Percentiles rank a stretch among this genome's conserved stretches.
Conservation (phyloP, 495 filamentous ascomycete species). For the Penicillium silybi region DNA sequence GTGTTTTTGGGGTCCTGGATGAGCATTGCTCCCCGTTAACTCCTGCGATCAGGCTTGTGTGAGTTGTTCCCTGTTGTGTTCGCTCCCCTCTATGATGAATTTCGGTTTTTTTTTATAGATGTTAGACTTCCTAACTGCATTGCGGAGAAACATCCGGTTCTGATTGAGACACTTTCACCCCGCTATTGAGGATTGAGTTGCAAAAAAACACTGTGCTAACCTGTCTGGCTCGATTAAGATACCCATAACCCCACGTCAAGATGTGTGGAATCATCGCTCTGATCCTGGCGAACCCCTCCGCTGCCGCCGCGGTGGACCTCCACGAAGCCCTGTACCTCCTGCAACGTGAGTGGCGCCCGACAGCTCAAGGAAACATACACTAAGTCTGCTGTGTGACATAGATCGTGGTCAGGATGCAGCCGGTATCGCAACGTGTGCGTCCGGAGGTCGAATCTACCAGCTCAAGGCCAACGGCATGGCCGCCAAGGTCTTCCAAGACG, state of each 20-base stretch:
- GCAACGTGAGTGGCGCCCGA: constrained; percentile 50
- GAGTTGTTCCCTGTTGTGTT: neutral
- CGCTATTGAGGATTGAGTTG: constrained; percentile 8
- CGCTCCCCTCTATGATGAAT: constrained; percentile 38
- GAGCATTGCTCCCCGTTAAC: constrained; percentile 17
- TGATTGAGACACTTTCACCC: constrained; percentile 29
- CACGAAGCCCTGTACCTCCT: constrained; percentile 89
- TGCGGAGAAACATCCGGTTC: constrained; percentile 42
- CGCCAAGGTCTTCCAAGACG: constrained; percentile 78
- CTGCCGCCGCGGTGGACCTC: constrained; percentile 70
- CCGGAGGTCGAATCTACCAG: constrained; percentile 79
- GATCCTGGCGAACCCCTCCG: constrained; percentile 65
- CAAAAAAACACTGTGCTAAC: neutral
- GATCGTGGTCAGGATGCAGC: constrained; percentile 86
- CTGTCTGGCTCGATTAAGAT: constrained; percentile 11
- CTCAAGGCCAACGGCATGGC: constrained; percentile 93
- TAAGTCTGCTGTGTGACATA: constrained; percentile 21
- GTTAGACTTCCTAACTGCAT: constrained; percentile 47
- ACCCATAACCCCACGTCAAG: constrained; percentile 14
- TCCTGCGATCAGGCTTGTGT: constrained; percentile 16
- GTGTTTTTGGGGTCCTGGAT: constrained; percentile 14
- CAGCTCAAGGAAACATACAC: constrained; percentile 2
- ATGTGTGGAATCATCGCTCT: constrained; percentile 90
- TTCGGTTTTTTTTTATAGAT: constrained; percentile 46
- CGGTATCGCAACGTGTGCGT: constrained; percentile 73